Evolutionary conservation across 257 asterid species (phyloP), one percentile per base, ranked within the genome.

Genomic region (Hygrophila difformis): DNA sequence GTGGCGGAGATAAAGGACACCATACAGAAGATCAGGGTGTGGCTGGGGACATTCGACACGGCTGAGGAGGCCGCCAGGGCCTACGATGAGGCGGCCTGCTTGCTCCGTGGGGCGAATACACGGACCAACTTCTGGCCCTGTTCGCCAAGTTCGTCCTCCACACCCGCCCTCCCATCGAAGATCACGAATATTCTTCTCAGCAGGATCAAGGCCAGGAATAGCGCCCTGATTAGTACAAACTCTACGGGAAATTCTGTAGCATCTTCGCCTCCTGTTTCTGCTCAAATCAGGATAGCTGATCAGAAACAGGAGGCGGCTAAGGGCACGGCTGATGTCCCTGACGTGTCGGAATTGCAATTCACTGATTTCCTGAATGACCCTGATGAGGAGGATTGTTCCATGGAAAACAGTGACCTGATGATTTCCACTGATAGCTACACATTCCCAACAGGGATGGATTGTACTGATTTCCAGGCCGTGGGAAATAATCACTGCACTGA

Each of bases 1-100:
- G 93, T 82, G 54, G 89, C 93, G 1, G 93, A 82, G 74, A 82
- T 82, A 12, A 82, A 82, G 50, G 88, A 82, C 49, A 82, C 93
- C 15, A 82, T 75, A 36, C 93, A 82, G 26, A 78, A 82, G 60
- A 82, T 82, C 37, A 66, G 93, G 41, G 85, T 82, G 60, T 82
- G 89, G 93, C 26, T 82, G 5, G 93, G 93, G 12, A 78, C 93
- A 3, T 81, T 81, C 15, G 88, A 81, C 73, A 81, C 93, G 2
- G 87, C 93, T 1, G 93, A 81, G 50, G 93, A 77, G 58, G 93
- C 93, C 0, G 93, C 93, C 17, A 66, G 84, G 59, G 88, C 88
- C 10, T 81, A 81, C 14, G 93, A 81, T 33, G 93, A 81, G 61
- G 88, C 88, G 0, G 96, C 93, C 9, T 86, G 93, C 54, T 64